These are phyloP conservation scores for Hymenoscyphus linearis DNA, from an alignment of 2,329 filamentous ascomycete species.

Conservation along the genomic window DNA sequence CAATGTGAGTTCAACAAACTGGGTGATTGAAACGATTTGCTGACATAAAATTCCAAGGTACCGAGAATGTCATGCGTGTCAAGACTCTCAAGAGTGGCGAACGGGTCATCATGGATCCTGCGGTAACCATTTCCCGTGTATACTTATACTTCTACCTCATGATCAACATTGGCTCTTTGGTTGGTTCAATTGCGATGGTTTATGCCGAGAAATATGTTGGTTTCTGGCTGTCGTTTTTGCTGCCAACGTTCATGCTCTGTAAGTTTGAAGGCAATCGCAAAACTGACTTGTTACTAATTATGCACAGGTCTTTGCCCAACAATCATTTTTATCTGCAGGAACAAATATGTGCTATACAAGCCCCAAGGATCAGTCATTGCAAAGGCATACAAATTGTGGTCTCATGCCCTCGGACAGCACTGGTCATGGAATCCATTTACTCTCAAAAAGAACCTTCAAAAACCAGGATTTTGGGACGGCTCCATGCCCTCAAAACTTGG, in stretches of 20 bases:
- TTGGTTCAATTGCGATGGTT: slow-evolving; percentile 40
- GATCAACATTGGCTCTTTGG: slow-evolving; percentile 46
- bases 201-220: slow-evolving; percentile 49
- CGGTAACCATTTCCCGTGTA: slow-evolving; percentile 31
- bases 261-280: background rate
- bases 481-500: slow-evolving; percentile 51
- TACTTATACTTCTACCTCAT: slow-evolving; percentile 44
- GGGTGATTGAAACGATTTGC: background rate
- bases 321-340: slow-evolving; percentile 51
- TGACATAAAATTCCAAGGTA: slow-evolving; percentile 8
- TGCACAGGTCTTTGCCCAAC: slow-evolving; percentile 49
- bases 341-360: slow-evolving; percentile 37
- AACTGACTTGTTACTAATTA: background rate
- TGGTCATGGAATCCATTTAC: slow-evolving; percentile 48
- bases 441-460: slow-evolving; percentile 50
- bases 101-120: slow-evolving; percentile 32
- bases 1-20: slow-evolving; percentile 17
- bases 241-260: slow-evolving; percentile 25
- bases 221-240: slow-evolving; percentile 44
- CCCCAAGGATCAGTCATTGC: slow-evolving; percentile 60
- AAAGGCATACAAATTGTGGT: slow-evolving; percentile 44
- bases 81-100: slow-evolving; percentile 28
- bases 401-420: slow-evolving; percentile 38
- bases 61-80: slow-evolving; percentile 18
- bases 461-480: slow-evolving; percentile 53